Base-by-base conservation (phyloP, 169 alveolate species). In the Toxoplasma gondii region DNA sequence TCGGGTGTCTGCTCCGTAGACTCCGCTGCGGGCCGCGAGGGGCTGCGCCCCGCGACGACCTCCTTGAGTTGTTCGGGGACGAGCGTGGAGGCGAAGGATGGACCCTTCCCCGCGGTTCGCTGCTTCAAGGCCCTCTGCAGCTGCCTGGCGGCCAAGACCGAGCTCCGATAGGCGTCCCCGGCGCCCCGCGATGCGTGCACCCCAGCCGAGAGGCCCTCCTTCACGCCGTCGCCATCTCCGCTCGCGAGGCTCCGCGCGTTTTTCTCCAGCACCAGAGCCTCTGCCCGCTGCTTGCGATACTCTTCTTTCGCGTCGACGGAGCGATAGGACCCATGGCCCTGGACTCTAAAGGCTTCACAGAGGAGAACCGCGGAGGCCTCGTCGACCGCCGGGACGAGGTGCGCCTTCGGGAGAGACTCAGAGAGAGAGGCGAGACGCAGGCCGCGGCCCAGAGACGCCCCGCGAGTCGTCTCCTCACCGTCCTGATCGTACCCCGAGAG, bases 281-380 rank as follows among this genome's bases (percentile, higher is more conserved):
- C 54, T n/a, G 39, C 86, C 64, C 41, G 4, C 67, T 41, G 90
- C 64, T 82, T 36, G 17, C 90, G 53, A 24, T 31, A 29, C 64
- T 41, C 54, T 31, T 38, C 90, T 31, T 82, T 1, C 7, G 90
- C 90, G 67, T 82, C 90, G 1, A 49, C 83, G 64, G 83, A 44
- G 70, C 93, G 93, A 84, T 93, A 93, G 34, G 34, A 31, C 64
- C 95, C 95, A 10, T 74, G 69, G 16, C 95, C 95, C 74, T 88
- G 91, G 44, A 91, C 88, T 67, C 91, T 93, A 44, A 92, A 90
- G 91, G 69, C 83, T 19, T 97, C 96, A 70, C 95, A 93, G 16
- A 93, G 95, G 78, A 93, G 81, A 88, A 93, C 95, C 9, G 90
- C 90, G 5, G 90, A 82, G 69, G 27, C 1, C 24, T 82, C 90